Base-by-base conservation (phyloP, 805 yeast species). In the Candida taoyuanica region DNA sequence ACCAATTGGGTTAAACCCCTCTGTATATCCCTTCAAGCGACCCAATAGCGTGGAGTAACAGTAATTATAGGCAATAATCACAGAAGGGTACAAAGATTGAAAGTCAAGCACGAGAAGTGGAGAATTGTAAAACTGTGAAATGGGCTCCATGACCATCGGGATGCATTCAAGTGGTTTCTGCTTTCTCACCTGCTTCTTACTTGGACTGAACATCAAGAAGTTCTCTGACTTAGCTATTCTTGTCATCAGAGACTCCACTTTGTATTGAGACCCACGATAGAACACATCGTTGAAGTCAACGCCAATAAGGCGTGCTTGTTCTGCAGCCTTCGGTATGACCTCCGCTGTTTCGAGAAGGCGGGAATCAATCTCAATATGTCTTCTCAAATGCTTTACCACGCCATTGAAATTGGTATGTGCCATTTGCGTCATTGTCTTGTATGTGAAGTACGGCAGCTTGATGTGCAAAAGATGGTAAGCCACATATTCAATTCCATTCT, bases 111-210 rank as follows among this genome's bases (percentile, higher is more conserved):
- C 98, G 14, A 89, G 74, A 20, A 93, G 65, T 0, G 98, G 98
- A 40, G 91, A 82, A 39, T 85, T 87, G 58, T 88, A 93, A 48
- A 81, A 85, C 15, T 76, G 78, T 5, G 95, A 77, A 17, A 75
- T 74, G 0, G 98, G 98, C 53, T 93, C 98, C 89, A 93, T 78
- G 3, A 93, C 86, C 36, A 93, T 65, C 0, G 98, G 96, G 5
- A 93, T 76, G 44, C 88, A 81, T 51, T 88, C 96, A 27, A 93
- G 63, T 0, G 98, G 82, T 46, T 79, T 81, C 68, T 89, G 96
- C 27, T 78, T 72, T 50, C 83, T 83, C 0, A 93, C 97, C 46
- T 86, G 85, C 31, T 71, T 64, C 50, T 83, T 81, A 20, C 85
- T 77, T 0, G 98, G 96, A 0, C 96, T 84, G 5, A 81, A 62